Base-by-base conservation (phyloP, 805 yeast species). In the Ogataea neopini region DNA sequence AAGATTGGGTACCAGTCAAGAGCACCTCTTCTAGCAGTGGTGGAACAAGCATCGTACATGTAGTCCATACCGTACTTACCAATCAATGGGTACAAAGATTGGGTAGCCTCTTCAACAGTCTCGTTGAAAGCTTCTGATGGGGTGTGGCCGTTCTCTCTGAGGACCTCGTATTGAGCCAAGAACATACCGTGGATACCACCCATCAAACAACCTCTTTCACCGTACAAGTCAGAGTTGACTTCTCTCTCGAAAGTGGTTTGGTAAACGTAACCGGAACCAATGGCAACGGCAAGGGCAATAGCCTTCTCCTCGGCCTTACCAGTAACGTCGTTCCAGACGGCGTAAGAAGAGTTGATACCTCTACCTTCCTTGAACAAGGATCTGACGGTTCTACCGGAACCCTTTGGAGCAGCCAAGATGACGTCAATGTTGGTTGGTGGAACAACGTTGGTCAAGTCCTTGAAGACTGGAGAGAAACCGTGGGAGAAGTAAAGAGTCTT, bases 171-270 rank as follows among this genome's bases (percentile, higher is more conserved):
- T 81, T 94, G 99, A 64, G 99, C 99, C 69, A 94, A 84, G 94
- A 94, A 94, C 98, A 94, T 94, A 84, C 99, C 99, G 82, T 94
- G 99, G 81, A 94, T 92, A 84, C 98, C 98, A 74, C 98, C 99
- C 99, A 92, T 94, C 64, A 94, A 81, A 80, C 98, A 94, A 72
- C 99, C 99, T 83, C 99, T 89, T 84, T 94, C 99, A 79, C 99
- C 99, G 81, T 94, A 94, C 70, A 94, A 81, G 75, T 94, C 99
- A 59, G 98, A 91, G 89, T 87, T 89, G 69, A 94, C 99, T 80
- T 94, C 99, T 79, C 85, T 90, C 81, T 95, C 97, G 69, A 95
- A 95, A 60, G 99, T 94, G 78, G 99, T 94, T 81, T 94, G 89
- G 89, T 94, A 94, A 65, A 94, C 97, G 87, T 94, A 94, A 75